A percentile compares a stretch with the other conserved stretches of the same genome.
These are phyloP conservation scores for Monosporascus sp. DNA, from an alignment of 2,329 filamentous ascomycete species.

Conservation along the genomic window DNA sequence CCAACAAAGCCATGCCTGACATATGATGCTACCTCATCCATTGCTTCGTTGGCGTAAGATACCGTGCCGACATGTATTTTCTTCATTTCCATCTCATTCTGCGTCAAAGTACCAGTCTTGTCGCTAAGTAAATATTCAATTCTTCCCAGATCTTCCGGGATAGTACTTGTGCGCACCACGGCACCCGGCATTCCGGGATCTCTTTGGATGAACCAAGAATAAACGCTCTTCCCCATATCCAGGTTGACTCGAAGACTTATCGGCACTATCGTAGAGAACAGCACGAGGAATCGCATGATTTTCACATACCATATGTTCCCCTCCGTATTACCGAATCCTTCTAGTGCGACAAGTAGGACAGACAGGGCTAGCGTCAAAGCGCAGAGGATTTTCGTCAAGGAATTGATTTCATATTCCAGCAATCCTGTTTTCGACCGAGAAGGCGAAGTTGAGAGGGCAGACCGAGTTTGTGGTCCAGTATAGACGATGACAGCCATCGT, in stretches of 20 bases:
- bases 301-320: slow-evolving; percentile 84
- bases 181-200: slow-evolving; percentile 87
- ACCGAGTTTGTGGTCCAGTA: slow-evolving; percentile 89
- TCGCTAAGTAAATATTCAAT: slow-evolving; percentile 96
- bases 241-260: slow-evolving; percentile 95
- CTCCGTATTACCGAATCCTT: slow-evolving; percentile 68
- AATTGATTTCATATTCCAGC: slow-evolving; percentile 94
- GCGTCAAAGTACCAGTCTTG: slow-evolving; percentile 96
- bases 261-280: slow-evolving; percentile 98
- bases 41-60: slow-evolving; percentile 95
- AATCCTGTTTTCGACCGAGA: slow-evolving; percentile 92
- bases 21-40: slow-evolving; percentile 92
- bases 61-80: slow-evolving; percentile 98
- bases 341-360: slow-evolving; percentile 78
- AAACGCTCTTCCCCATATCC: slow-evolving; percentile 94
- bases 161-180: slow-evolving; percentile 92
- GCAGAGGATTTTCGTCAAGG: slow-evolving; percentile 91
- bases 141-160: slow-evolving; percentile 89
- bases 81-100: slow-evolving; percentile 98
- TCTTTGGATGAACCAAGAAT: slow-evolving; percentile 90
- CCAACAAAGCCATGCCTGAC: slow-evolving; percentile 73
- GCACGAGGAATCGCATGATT: slow-evolving; percentile 94
- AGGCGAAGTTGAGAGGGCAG: slow-evolving; percentile 84
- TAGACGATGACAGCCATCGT: slow-evolving; percentile 90
- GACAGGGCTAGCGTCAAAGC: slow-evolving; percentile 81